Evolutionary conservation across 257 asterid species (phyloP).

Genomic region (Solanum tarijense): DNA sequence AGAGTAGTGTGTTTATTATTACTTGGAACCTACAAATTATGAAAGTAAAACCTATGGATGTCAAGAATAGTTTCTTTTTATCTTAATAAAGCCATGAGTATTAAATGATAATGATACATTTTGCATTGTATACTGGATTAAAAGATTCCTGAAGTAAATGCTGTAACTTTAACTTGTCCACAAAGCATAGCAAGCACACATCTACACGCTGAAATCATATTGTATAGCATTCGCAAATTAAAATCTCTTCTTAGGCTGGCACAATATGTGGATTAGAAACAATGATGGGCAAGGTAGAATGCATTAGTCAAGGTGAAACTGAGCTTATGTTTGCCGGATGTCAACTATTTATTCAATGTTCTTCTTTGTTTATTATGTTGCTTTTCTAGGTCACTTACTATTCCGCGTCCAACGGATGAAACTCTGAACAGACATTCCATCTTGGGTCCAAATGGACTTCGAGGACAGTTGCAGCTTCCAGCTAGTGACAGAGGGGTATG

Average conservation of each 20-base stretch:
- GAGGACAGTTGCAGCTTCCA: constrained; percentile 84
- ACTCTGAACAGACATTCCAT: constrained; percentile 87
- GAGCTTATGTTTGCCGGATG: not conserved
- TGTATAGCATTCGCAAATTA: not conserved
- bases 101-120: not conserved
- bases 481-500: constrained; percentile 47
- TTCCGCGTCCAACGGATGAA: constrained; percentile 76
- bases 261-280: not conserved
- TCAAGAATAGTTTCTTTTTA: not conserved
- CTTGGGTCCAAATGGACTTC: constrained; percentile 89
- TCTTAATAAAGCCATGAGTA: not conserved
- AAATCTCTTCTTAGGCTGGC: not conserved
- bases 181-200: not conserved
- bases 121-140: not conserved
- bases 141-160: not conserved
- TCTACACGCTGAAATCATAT: not conserved
- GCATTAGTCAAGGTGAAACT: not conserved
- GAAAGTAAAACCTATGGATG: not conserved
- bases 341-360: not conserved
- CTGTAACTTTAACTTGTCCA: not conserved
- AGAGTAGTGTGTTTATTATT: not conserved
- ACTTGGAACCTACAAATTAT: not conserved
- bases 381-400: constrained; percentile 41
- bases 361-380: not conserved
- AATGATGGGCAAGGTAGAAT: not conserved